phyloP scores from a whole-genome alignment of 352 stramenopile species.

The Phytophthora europaea region DNA sequence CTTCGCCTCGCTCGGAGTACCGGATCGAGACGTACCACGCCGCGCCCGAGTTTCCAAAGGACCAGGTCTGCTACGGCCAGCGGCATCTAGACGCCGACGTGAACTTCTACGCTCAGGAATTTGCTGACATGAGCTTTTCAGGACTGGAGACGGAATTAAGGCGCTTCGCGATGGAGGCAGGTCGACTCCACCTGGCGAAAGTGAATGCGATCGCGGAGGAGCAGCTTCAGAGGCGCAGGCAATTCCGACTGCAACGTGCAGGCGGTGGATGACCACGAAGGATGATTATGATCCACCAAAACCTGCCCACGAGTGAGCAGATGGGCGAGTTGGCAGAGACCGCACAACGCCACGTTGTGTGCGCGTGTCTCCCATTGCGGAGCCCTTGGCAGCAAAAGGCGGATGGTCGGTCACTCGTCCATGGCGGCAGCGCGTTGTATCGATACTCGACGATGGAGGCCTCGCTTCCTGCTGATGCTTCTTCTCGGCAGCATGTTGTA shows the following conservation, averaged over 20 bases:
- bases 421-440: neutral
- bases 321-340: conserved; percentile 22
- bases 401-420: neutral
- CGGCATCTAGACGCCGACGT: conserved; percentile 23
- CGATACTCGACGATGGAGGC: conserved; percentile 5
- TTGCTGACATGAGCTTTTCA: conserved; percentile 16
- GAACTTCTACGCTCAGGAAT: conserved; percentile 36
- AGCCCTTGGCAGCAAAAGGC: conserved; percentile 14
- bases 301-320: neutral
- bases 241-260: conserved; percentile 6
- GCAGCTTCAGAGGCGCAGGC: conserved; percentile 12
- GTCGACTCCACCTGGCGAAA: conserved; percentile 18
- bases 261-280: neutral
- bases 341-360: conserved; percentile 3
- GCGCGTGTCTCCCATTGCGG: conserved; percentile 2
- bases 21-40: conserved; percentile 63
- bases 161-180: conserved; percentile 10
- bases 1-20: conserved; percentile 47
- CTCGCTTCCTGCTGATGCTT: conserved; percentile 15
- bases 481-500: conserved; percentile 30
- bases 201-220: conserved; percentile 16
- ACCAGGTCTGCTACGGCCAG: conserved; percentile 67
- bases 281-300: neutral
- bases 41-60: conserved; percentile 40
- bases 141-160: conserved; percentile 12